Evolutionary conservation across 2,329 filamentous ascomycete species (phyloP).

Genomic region (Beauveria rudraprayagi): DNA sequence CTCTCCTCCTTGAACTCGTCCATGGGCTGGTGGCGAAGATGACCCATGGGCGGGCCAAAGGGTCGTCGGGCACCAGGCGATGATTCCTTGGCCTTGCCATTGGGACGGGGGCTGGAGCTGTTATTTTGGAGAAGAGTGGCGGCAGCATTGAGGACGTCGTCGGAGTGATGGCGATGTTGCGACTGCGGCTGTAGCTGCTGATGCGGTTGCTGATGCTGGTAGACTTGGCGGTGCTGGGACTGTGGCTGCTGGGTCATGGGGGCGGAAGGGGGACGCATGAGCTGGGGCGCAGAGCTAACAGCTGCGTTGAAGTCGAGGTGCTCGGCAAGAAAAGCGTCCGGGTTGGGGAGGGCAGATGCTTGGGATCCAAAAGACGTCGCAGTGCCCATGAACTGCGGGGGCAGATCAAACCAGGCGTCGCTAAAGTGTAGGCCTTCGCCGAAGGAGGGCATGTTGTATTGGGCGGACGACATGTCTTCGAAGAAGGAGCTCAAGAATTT

Average conservation of each 20-base stretch:
- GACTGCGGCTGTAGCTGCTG: constrained; percentile 17
- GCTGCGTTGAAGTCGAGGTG: constrained; percentile 1
- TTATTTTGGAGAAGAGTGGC: constrained; percentile 45
- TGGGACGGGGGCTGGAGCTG: constrained; percentile 17
- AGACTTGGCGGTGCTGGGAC: constrained; percentile 10
- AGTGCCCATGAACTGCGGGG: constrained; percentile 58
- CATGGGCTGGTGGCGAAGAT: constrained; percentile 34
- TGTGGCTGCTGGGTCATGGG: constrained; percentile 17
- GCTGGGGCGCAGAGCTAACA: constrained; percentile 10
- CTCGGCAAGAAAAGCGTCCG: constrained; percentile 16
- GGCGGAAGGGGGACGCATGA: constrained; percentile 31
- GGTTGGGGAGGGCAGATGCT: constrained; percentile 15
- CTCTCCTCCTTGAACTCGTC: constrained; percentile 35
- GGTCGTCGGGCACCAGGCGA: constrained; percentile 18
- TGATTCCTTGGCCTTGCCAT: constrained; percentile 15
- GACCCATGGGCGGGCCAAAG: constrained; percentile 29
- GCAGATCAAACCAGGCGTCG: constrained; percentile 49
- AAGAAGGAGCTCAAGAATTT: constrained; percentile 52
- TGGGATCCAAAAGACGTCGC: constrained; percentile 55
- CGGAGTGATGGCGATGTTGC: constrained; percentile 28
- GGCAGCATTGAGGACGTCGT: constrained; percentile 50
- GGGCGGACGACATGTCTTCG: constrained; percentile 42
- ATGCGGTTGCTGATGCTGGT: constrained; percentile 15
- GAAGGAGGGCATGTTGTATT: constrained; percentile 41
- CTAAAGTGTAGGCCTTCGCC: constrained; percentile 43